Evolutionary conservation across 2,329 filamentous ascomycete species (phyloP).

Genomic region (Teratosphaeria viscida): DNA sequence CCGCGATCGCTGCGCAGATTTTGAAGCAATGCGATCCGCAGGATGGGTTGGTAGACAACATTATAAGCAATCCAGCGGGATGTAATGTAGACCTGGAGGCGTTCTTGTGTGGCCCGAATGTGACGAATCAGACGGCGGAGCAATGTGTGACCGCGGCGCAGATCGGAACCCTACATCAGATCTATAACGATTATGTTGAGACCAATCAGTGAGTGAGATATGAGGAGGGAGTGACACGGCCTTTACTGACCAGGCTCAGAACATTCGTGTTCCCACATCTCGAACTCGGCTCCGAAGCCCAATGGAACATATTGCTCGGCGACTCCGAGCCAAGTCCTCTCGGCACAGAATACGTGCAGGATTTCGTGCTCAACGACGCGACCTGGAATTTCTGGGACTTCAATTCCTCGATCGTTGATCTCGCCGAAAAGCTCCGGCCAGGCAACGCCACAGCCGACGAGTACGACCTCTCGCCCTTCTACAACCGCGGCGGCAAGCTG

Average conservation of each 20-base stretch:
- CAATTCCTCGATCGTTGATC: constrained; percentile 29
- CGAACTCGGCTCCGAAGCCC: constrained; percentile 28
- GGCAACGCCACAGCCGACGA: constrained; percentile 40
- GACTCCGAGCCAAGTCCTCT: constrained; percentile 27
- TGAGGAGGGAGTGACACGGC: not conserved
- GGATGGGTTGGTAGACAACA: constrained; percentile 41
- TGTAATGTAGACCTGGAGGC: constrained; percentile 37
- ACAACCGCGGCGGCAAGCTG: constrained; percentile 31
- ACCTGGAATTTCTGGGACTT: constrained; percentile 31
- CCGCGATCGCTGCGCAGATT: constrained; percentile 35
- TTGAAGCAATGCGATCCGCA: constrained; percentile 41
- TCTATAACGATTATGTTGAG: constrained; percentile 34
- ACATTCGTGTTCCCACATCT: constrained; percentile 33
- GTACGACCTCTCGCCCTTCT: constrained; percentile 39
- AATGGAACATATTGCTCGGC: constrained; percentile 28
- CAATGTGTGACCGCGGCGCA: constrained; percentile 37
- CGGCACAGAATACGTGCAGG: constrained; percentile 30
- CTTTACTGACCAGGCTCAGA: constrained; percentile 9
- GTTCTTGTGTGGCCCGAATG: constrained; percentile 28
- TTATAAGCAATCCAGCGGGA: constrained; percentile 37
- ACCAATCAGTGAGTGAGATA: constrained; percentile 20
- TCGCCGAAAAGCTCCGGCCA: constrained; percentile 33
- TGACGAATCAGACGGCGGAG: constrained; percentile 13
- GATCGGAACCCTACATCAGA: constrained; percentile 31
- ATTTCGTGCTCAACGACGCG: constrained; percentile 32